phyloP scores from a whole-genome alignment of 768 basidiomycete genomes.

The Russula vinacea region DNA sequence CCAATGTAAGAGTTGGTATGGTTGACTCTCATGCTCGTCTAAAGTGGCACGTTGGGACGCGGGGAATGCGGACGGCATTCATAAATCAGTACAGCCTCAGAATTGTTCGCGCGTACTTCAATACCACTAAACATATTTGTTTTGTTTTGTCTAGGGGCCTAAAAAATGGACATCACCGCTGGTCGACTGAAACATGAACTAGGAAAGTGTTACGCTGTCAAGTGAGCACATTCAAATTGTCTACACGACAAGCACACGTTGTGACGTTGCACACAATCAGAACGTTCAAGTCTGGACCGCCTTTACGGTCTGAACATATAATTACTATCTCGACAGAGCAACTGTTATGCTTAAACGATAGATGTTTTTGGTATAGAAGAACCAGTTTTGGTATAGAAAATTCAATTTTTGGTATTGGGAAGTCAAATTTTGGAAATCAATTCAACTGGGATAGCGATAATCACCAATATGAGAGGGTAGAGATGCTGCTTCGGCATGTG shows the following conservation, averaged over 20 bases:
- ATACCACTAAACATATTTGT: too few species aligned
- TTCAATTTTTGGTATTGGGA: neutral
- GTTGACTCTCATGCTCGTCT: too few species aligned
- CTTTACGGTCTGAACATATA: too few species aligned
- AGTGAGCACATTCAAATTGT: neutral
- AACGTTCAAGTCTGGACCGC: too few species aligned
- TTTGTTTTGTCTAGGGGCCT: neutral
- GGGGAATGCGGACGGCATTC: too few species aligned
- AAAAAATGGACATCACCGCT: neutral
- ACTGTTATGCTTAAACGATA: neutral
- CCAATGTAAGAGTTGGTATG: too few species aligned
- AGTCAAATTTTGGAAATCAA: neutral
- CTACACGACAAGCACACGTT: too few species aligned
- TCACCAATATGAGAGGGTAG: neutral
- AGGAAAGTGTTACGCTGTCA: neutral
- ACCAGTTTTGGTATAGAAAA: too few species aligned
- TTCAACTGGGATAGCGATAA: neutral
- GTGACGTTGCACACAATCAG: too few species aligned
- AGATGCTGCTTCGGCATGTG: neutral
- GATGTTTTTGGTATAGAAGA: neutral
- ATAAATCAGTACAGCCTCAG: too few species aligned
- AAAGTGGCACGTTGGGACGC: too few species aligned
- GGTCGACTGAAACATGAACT: neutral
- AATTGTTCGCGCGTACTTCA: too few species aligned
- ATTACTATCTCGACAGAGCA: neutral